Evolutionary conservation across 768 basidiomycete genomes (phyloP).

Genomic region (Scleroderma bovista): DNA sequence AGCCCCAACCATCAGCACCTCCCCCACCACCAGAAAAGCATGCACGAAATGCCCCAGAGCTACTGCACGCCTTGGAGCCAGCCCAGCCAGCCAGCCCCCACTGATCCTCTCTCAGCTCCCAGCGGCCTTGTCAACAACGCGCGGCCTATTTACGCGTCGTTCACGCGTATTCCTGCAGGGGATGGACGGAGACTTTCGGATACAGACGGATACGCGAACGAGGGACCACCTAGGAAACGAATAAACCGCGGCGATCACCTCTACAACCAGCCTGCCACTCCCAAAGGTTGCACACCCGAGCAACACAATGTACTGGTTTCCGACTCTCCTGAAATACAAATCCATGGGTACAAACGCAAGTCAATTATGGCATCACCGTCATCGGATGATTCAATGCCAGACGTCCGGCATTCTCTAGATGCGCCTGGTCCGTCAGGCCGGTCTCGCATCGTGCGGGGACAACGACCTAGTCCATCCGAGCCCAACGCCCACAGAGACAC

Average conservation of each 20-base stretch:
- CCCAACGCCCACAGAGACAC: slow-evolving; percentile 21
- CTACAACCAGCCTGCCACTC: slow-evolving; percentile 8
- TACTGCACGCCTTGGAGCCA: slow-evolving; percentile 35
- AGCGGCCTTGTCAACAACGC: slow-evolving; percentile 50
- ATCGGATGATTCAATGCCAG: slow-evolving; percentile 65
- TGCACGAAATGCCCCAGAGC: slow-evolving; percentile 41
- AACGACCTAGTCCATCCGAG: slow-evolving; percentile 30
- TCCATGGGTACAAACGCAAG: slow-evolving; percentile 45
- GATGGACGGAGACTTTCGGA: slow-evolving; percentile 34
- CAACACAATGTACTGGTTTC: slow-evolving; percentile 25
- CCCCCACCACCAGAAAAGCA: slow-evolving; percentile 29
- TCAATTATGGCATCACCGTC: slow-evolving; percentile 44
- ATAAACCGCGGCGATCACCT: slow-evolving; percentile 47
- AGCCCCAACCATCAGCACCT: slow-evolving; percentile 34
- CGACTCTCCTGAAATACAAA: slow-evolving; percentile 55
- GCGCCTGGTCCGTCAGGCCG: slow-evolving; percentile 34
- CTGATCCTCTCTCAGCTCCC: slow-evolving; percentile 55
- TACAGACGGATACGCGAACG: slow-evolving; percentile 38
- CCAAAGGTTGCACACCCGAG: slow-evolving; percentile 14
- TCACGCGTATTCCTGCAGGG: slow-evolving; percentile 38
- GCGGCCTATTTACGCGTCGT: slow-evolving; percentile 45
- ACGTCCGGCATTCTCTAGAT: slow-evolving; percentile 36
- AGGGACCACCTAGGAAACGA: slow-evolving; percentile 69
- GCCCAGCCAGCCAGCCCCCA: slow-evolving; percentile 25
- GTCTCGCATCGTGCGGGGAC: slow-evolving; percentile 51